Conservation (phyloP, 2,329 filamentous ascomycete species). For the Chaetomium sp. region DNA sequence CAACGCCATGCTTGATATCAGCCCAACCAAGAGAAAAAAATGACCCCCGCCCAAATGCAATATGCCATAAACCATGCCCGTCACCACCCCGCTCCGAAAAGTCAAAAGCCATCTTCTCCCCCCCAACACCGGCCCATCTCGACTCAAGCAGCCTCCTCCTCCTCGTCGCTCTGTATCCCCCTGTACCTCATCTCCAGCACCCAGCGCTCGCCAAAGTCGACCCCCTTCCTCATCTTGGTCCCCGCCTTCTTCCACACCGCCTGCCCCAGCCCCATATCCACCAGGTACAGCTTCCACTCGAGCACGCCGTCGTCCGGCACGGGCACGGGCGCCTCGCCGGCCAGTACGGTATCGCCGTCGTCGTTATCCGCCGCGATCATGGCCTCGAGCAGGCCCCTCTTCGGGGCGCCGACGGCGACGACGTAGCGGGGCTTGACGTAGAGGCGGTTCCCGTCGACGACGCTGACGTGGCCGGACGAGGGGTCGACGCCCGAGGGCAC, state of each 20-base stretch:
- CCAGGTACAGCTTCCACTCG: conserved; percentile 79
- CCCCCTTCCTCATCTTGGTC: conserved; percentile 76
- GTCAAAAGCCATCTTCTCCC: not conserved
- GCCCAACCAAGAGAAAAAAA: conserved; percentile 8
- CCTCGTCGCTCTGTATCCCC: conserved; percentile 37
- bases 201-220: conserved; percentile 89
- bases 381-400: conserved; percentile 79
- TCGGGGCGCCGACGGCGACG: conserved; percentile 82
- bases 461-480: conserved; percentile 66
- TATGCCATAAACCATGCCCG: not conserved
- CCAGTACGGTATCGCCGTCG: conserved; percentile 42
- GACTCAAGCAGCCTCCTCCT: conserved; percentile 23
- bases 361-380: conserved; percentile 61
- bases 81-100: not conserved
- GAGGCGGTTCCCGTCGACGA: conserved; percentile 73
- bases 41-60: conserved; percentile 9
- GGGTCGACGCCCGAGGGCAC: conserved; percentile 87
- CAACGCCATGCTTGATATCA: conserved; percentile 19
- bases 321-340: conserved; percentile 34
- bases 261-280: conserved; percentile 82
- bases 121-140: not conserved
- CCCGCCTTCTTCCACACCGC: conserved; percentile 84
- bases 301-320: conserved; percentile 48
- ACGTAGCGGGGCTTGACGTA: conserved; percentile 82
- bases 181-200: conserved; percentile 68